Base-by-base conservation (phyloP, 2,329 filamentous ascomycete genomes). In the Pseudogymnoascus sp. region DNA sequence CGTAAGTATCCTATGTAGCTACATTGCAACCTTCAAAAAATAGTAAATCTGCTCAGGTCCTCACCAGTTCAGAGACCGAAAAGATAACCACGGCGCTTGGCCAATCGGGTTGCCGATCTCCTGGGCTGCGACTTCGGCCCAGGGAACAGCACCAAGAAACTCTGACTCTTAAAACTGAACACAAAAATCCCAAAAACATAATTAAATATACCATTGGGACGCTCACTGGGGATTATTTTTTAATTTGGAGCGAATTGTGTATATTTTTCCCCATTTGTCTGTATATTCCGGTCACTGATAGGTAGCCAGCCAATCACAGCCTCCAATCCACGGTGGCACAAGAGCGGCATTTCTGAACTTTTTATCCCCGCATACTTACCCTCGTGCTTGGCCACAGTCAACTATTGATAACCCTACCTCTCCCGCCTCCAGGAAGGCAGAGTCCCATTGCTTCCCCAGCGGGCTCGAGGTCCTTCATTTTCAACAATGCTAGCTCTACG, bases 401-500 rank as follows among this genome's bases (percentile, higher is more conserved):
- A 16, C 36, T 43, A 61, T 41, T 43, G 60, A 61, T 61, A 61
- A 43, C 60, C 21, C 25, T 31, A 5, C 25, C 34, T 7, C 34
- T 41, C 39, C 14, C 60, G 60, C 60, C 39, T 14, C n/a, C n/a
- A 61, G 39, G 34, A 61, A 61, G 39, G 60, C 36, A 57, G 36
- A 41, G 60, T 61, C 60, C 60, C 23, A 41, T 61, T 61, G 60
- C 61, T 51, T 54, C 23, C 21, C 41, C 23, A 62, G 37, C 31
- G 34, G 60, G 51, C 39, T 36, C 54, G 39, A 39, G 34, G 14
- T 61, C 60, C 39, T 31, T 43, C 39, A 16, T 16, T 61, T 25
- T 64, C 66, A 61, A 66, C 28, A 41, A 75, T 75, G 73, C 66
- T 74, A 65, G 71, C 72, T 66, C 68, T 74, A 67, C 72, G 72